These are phyloP conservation scores for Sporothrix mexicana DNA, from an alignment of 2,329 filamentous ascomycete species.

Conservation along the genomic window DNA sequence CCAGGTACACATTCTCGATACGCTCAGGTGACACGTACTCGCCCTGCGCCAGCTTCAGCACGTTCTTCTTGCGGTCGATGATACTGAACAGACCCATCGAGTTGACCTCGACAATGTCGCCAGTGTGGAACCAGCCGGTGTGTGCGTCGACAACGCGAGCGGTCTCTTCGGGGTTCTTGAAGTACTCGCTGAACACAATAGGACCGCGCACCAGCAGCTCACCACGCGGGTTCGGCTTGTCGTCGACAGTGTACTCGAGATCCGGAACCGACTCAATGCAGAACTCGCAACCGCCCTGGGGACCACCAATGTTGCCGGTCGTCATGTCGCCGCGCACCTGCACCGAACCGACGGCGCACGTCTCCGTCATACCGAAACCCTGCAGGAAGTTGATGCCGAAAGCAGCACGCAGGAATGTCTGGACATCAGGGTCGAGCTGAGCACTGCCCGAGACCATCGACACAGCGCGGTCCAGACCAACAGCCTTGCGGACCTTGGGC, in stretches of 20 bases:
- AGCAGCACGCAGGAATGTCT: conserved; percentile 84
- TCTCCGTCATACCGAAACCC: conserved; percentile 93
- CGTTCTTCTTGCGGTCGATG: conserved; percentile 97
- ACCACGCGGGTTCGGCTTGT: conserved; percentile 88
- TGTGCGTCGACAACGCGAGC: conserved; percentile 79
- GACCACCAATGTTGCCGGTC: conserved; percentile 80
- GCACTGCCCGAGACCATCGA: conserved; percentile 88
- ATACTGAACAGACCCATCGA: conserved; percentile 86
- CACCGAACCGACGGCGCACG: conserved; percentile 76
- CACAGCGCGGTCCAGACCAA: conserved; percentile 76
- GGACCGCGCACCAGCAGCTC: conserved; percentile 85
- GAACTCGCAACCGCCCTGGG: conserved; percentile 70
- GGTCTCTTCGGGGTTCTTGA: conserved; percentile 88
- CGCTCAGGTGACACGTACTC: conserved; percentile 98
- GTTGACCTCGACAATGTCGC: conserved; percentile 88
- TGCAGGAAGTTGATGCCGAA: conserved; percentile 81
- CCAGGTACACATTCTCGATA: conserved; percentile 92
- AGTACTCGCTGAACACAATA: conserved; percentile 85
- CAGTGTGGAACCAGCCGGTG: conserved; percentile 91
- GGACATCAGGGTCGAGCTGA: conserved; percentile 84
- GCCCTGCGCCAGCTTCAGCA: conserved; percentile 96
- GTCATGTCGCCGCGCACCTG: conserved; percentile 75
- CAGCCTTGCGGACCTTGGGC: conserved; percentile 80
- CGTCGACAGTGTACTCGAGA: conserved; percentile 87
- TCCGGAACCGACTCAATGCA: conserved; percentile 89